Conservation (phyloP, 2,329 filamentous ascomycete genomes). For the Colletotrichum theobromicola region DNA sequence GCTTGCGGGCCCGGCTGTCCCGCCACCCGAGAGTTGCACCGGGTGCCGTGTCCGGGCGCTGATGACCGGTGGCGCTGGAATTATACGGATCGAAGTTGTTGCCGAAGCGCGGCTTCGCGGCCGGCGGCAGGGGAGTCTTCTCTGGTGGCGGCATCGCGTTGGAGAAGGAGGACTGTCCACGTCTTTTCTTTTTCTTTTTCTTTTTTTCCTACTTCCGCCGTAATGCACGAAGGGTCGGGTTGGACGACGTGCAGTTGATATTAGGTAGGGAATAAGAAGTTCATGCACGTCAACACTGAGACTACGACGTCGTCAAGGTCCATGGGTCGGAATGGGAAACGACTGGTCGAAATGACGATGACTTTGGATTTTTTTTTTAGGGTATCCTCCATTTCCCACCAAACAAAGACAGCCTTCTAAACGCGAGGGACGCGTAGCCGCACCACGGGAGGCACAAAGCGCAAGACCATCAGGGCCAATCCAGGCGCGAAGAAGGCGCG, state of each 20-base stretch:
- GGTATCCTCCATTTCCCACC: not conserved
- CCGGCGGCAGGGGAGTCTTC: slow-evolving; percentile 28
- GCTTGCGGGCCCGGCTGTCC: slow-evolving; percentile 70
- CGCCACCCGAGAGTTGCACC: slow-evolving; percentile 70
- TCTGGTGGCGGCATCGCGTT: not conserved
- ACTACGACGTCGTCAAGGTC: not conserved
- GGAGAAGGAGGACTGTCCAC: not conserved
- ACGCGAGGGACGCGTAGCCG: slow-evolving; percentile 4
- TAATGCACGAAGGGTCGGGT: not conserved
- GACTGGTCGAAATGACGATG: not conserved
- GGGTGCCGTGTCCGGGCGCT: slow-evolving; percentile 72
- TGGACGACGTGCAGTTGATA: not conserved
- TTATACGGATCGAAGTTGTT: slow-evolving; percentile 72
- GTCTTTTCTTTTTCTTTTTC: not conserved
- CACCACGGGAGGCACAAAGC: not conserved
- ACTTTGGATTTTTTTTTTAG: not conserved
- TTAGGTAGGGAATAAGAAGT: not conserved
- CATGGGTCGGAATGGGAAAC: not conserved
- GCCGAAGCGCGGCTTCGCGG: slow-evolving; percentile 46
- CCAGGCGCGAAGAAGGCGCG: not conserved
- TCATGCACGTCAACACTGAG: not conserved
- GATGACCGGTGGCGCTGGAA: slow-evolving; percentile 77
- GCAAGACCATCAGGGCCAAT: not conserved
- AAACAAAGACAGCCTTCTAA: slow-evolving; percentile 1
- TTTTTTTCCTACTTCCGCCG: not conserved